A percentile compares a stretch with the other conserved stretches of the same genome.
These are phyloP conservation scores for Cryptosporidium sp. DNA, from an alignment of 169 alveolate species.

Conservation along the genomic window DNA sequence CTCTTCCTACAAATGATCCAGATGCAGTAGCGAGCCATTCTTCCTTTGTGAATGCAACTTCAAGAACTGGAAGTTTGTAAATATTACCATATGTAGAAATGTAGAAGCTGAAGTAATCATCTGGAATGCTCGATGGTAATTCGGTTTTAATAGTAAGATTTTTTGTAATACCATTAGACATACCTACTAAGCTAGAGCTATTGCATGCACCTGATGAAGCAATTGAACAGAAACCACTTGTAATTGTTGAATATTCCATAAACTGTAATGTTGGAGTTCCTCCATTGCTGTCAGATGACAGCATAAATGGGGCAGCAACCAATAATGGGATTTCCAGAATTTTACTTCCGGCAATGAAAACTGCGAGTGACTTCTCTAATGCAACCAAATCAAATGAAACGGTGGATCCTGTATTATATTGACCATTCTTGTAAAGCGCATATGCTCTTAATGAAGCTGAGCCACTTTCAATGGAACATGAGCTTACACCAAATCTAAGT, in stretches of 20 bases:
- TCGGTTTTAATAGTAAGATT: constrained; percentile 2
- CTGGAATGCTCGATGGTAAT: constrained; percentile 36
- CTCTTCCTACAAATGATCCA: constrained; percentile 38
- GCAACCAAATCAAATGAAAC: constrained; percentile 71
- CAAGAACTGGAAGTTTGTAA: constrained; percentile 47
- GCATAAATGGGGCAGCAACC: constrained; percentile 64
- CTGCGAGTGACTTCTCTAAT: constrained; percentile 33
- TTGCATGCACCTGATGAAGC: constrained; percentile 35
- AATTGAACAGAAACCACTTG: constrained; percentile 33
- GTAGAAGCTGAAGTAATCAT: constrained; percentile 39
- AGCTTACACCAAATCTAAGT: constrained; percentile 42
- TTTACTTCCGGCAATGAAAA: constrained; percentile 40
- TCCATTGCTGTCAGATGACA: background rate
- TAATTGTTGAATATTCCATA: constrained; percentile 1
- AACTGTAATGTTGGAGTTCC: constrained; percentile 30
- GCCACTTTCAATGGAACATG: constrained; percentile 59
- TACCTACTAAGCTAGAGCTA: constrained; percentile 22
- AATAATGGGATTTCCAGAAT: constrained; percentile 60
- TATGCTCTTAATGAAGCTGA: constrained; percentile 45
- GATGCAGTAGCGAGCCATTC: constrained; percentile 23
- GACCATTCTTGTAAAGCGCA: constrained; percentile 25
- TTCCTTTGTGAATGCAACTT: constrained; percentile 21
- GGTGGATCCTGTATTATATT: constrained; percentile 31
- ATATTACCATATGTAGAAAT: constrained; percentile 23
- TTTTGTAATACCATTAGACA: constrained; percentile 6